phyloP scores from a whole-genome alignment of 2,329 filamentous ascomycete genomes.

The Furcasterigmium furcatum region DNA sequence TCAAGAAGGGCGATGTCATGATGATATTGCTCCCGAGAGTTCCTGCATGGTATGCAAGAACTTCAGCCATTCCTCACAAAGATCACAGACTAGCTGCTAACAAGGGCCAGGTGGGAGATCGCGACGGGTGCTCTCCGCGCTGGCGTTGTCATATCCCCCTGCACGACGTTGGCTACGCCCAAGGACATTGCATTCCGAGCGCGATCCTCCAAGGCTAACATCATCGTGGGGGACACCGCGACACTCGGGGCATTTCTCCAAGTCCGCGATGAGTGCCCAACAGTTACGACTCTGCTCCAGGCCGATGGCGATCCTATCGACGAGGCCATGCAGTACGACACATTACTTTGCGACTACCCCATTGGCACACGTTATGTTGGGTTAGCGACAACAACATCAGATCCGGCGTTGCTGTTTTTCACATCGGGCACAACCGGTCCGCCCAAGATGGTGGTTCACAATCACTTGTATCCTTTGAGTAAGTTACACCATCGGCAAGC shows the following conservation, averaged over 20 bases:
- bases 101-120: conserved; percentile 1
- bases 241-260: background rate
- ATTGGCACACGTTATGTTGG: background rate
- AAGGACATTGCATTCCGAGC: conserved; percentile 1
- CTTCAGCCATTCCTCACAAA: no score
- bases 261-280: background rate
- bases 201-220: background rate
- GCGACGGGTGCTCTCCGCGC: conserved; percentile 1
- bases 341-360: background rate
- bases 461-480: background rate
- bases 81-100: no score
- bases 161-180: background rate
- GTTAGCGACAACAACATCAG: background rate
- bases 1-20: background rate
- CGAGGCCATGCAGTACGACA: background rate
- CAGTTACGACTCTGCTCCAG: background rate
- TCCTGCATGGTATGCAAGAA: conserved; percentile 1
- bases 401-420: background rate
- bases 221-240: background rate
- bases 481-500: no score
- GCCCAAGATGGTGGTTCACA: conserved; percentile 1
- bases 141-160: background rate
- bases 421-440: background rate
- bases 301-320: background rate
- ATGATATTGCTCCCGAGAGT: conserved; percentile 1